Conservation (phyloP, 169 alveolate species). For the Eimeria praecox region DNA sequence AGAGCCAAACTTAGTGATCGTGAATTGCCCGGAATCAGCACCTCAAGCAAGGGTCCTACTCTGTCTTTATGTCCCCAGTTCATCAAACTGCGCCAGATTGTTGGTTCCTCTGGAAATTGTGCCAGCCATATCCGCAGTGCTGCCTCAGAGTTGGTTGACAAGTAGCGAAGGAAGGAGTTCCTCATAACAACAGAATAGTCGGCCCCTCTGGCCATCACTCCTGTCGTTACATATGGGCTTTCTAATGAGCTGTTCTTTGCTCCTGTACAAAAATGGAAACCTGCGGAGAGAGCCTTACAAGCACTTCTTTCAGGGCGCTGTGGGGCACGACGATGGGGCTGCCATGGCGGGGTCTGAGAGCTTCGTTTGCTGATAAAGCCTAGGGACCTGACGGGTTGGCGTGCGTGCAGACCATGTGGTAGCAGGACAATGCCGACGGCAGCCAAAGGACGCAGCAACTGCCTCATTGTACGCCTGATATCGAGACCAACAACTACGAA, state of each 20-base stretch:
- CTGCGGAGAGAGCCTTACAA: not conserved
- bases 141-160: not conserved
- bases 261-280: not conserved
- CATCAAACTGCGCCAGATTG: conserved; percentile 6
- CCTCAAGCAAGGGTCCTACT: conserved; percentile 6
- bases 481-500: not conserved
- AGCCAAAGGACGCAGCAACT: not conserved
- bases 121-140: conserved; percentile 31
- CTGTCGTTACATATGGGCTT: not conserved
- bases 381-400: not conserved
- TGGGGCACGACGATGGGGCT: not conserved
- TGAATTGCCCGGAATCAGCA: conserved; percentile 38
- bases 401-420: not conserved
- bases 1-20: conserved; percentile 2
- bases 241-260: not conserved
- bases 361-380: not conserved
- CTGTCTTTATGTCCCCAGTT: not conserved
- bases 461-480: not conserved
- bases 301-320: not conserved
- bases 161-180: not conserved
- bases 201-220: too few relatives aligned
- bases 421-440: not conserved
- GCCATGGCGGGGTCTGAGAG: not conserved
- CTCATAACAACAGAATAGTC: not conserved
- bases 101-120: not conserved